Evolutionary conservation across 1,284 basidiomycete species (phyloP), one percentile per base, ranked within the genome.

Genomic region (Schizophyllum amplum): DNA sequence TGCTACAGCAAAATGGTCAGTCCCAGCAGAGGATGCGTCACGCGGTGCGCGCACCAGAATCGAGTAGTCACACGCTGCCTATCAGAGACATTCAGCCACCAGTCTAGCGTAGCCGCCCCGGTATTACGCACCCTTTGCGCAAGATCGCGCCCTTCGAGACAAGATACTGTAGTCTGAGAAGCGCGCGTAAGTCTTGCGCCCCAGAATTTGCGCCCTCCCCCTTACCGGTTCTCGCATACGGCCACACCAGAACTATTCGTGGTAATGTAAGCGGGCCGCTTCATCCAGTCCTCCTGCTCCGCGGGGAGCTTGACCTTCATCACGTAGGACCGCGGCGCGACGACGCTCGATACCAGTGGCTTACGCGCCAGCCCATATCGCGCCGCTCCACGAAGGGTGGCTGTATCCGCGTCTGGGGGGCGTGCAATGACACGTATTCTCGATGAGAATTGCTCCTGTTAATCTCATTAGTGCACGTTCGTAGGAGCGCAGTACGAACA

Each of bases 241-340:
- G 83, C 65, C 57, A 86, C 77, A 4, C 83, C 87, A 9, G 86
- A 86, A 63, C 83, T 83, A 71, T 92, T 92, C 54, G 78, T 78
- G 54, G 71, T 80, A 63, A 92, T 87, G 66, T 91, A 92, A 7
- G 85, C 88, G 1, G 90, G 90, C n/a, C 90, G 78, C 66, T 84
- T 88, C 66, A 83, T 71, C 74, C 81, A 84, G 68, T 92, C 90
- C 64, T 90, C 86, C 59, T 78, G 77, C 55, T 90, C 88, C 46
- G 89, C 90, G 52, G 89, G 90, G 21, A 92, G 78, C 68, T 92
- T 92, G 59, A 91, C 90, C 76, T 87, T 90, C 86, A 92, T 90
- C 61, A 90, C 81, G 66, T 92, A 92, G 21, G 87, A 84, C 57
- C 85, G 78, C 26, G 90, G 90, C 21, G 82, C 82, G 56, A 92